Evolutionary conservation across 1,139 yeast genomes (phyloP).

Genomic region (Yarrowia galli): DNA sequence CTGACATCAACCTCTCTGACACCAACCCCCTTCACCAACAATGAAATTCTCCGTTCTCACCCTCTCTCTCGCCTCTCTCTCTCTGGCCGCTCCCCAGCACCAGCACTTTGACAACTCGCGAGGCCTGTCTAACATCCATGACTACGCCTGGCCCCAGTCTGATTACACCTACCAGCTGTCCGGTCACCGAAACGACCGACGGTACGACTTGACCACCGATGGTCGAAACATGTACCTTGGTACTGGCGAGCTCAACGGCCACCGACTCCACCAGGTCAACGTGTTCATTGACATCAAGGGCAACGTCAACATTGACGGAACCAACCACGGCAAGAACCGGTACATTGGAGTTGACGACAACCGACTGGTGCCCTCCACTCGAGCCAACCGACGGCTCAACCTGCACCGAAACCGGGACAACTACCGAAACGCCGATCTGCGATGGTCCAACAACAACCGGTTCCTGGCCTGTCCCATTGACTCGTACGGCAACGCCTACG

Average conservation of each 20-base stretch:
- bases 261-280: constrained; percentile 13
- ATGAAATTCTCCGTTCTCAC: constrained; percentile 24
- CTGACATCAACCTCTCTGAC: neutral
- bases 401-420: constrained; percentile 6
- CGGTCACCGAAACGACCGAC: constrained; percentile 6
- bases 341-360: neutral
- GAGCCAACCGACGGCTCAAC: constrained; percentile 13
- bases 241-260: constrained; percentile 7
- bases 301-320: constrained; percentile 19
- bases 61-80: constrained; percentile 13
- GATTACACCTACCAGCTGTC: constrained; percentile 25
- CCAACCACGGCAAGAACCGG: constrained; percentile 11
- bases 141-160: constrained; percentile 26
- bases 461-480: constrained; percentile 21
- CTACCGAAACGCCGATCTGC: neutral
- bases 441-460: constrained; percentile 7
- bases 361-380: constrained; percentile 11
- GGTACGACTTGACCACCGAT: constrained; percentile 14
- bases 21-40: neutral
- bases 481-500: neutral
- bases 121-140: constrained; percentile 1
- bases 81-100: constrained; percentile 26
- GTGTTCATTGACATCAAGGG: constrained; percentile 18
- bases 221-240: constrained; percentile 23
- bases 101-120: constrained; percentile 10